These are phyloP conservation scores for Rubia occidens DNA, from an alignment of 305 asterid genomes.

Conservation along the genomic window DNA sequence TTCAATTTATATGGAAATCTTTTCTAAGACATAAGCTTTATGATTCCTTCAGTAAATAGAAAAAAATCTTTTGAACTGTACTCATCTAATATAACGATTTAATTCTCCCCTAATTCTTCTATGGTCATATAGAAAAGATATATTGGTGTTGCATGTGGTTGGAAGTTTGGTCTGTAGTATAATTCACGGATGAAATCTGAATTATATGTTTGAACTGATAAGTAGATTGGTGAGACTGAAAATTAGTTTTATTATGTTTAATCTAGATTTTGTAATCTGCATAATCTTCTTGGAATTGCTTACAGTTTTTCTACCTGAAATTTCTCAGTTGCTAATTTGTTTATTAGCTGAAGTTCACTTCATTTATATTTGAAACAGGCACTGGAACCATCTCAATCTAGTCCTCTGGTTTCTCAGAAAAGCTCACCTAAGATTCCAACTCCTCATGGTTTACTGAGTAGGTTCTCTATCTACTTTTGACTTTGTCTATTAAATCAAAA, in stretches of 20 bases:
- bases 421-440: slow-evolving; percentile 41
- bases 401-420: slow-evolving; percentile 34
- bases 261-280: not conserved
- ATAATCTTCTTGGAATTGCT: not conserved
- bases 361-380: slow-evolving; percentile 34
- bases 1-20: not conserved
- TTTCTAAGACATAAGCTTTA: not conserved
- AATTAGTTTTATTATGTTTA: not conserved
- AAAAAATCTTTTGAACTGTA: slow-evolving; percentile 1
- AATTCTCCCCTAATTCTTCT: not conserved
- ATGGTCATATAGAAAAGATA: not conserved
- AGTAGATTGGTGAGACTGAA: not conserved
- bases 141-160: not conserved
- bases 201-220: not conserved
- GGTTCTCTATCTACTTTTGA: slow-evolving; percentile 11
- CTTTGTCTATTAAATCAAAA: slow-evolving; percentile 12
- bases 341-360: slow-evolving; percentile 14
- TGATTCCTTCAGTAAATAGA: not conserved
- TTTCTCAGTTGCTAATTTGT: not conserved
- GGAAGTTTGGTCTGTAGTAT: not conserved
- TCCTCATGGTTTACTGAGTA: slow-evolving; percentile 38
- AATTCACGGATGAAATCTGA: not conserved
- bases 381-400: slow-evolving; percentile 41
- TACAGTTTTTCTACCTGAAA: not conserved
- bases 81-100: not conserved